A percentile compares a stretch with the other conserved stretches of the same genome.
These are phyloP conservation scores for Lentinula aciculospora DNA, from an alignment of 768 basidiomycete genomes.

Conservation along the genomic window DNA sequence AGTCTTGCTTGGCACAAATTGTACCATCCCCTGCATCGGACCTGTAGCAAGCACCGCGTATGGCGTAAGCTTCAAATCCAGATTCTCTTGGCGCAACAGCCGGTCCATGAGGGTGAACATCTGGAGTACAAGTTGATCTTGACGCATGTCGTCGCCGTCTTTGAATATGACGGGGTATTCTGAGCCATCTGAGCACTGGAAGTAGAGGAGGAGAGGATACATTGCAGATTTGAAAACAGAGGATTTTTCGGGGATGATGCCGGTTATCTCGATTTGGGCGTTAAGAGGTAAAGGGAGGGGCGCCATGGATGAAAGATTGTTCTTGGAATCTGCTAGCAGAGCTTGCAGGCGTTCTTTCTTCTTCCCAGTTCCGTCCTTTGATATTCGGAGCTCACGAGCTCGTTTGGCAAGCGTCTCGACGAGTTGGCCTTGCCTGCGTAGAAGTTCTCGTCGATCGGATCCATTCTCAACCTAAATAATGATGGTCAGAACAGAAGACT, in stretches of 20 bases:
- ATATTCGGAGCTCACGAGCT: conserved; percentile 81
- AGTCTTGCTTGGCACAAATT: conserved; percentile 94
- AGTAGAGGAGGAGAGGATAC: conserved; percentile 85
- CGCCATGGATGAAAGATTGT: conserved; percentile 69
- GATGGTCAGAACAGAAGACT: neutral
- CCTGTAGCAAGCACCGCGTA: conserved; percentile 94
- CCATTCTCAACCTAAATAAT: conserved; percentile 63
- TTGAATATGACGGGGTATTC: conserved; percentile 98
- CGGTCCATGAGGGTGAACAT: conserved; percentile 99
- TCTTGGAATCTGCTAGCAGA: conserved; percentile 79
- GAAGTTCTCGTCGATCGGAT: conserved; percentile 75
- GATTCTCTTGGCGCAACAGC: conserved; percentile 86
- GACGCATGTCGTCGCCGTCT: conserved; percentile 97
- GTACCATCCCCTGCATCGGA: conserved; percentile 88
- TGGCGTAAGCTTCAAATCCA: conserved; percentile 87
- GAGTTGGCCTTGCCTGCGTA: conserved; percentile 87
- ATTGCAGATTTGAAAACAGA: conserved; percentile 98
- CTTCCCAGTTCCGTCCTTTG: conserved; percentile 92
- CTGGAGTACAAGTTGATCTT: conserved; percentile 97
- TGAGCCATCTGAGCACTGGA: conserved; percentile 77
- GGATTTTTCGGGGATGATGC: conserved; percentile 88
- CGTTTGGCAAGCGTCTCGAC: conserved; percentile 81
- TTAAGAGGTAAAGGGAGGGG: conserved; percentile 87
- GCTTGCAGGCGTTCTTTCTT: conserved; percentile 96
- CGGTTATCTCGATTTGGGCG: conserved; percentile 77